phyloP scores from a whole-genome alignment of 164 flowering plant species.

The Chimonanthus salicifolius region DNA sequence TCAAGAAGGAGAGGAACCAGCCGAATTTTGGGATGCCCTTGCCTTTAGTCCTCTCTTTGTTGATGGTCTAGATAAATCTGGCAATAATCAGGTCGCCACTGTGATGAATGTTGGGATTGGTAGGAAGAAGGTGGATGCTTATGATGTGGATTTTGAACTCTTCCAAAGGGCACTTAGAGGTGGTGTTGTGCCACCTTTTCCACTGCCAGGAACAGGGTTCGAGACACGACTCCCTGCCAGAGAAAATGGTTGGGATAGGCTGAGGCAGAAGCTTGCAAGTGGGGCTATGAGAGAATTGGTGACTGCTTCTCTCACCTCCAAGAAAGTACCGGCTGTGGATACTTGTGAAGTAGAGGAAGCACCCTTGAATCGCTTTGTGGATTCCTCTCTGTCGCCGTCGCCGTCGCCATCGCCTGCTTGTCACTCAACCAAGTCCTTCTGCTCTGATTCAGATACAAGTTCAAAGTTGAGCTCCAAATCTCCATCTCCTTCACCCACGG shows the following conservation, averaged over 20 bases:
- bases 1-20: conserved; percentile 57
- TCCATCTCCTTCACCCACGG: conserved; percentile 64
- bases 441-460: conserved; percentile 31
- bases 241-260: conserved; percentile 57
- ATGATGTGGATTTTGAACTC: conserved; percentile 63
- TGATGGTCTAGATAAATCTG: conserved; percentile 17
- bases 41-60: conserved; percentile 15
- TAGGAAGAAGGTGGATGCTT: conserved; percentile 39
- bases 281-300: conserved; percentile 21
- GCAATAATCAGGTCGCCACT: conserved; percentile 4
- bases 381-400: neutral
- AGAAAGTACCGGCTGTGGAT: neutral
- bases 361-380: neutral
- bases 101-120: conserved; percentile 19
- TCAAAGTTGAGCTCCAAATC: conserved; percentile 43
- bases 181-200: conserved; percentile 66
- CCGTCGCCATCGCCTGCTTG: conserved; percentile 11
- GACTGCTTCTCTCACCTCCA: neutral
- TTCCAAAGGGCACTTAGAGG: conserved; percentile 57
- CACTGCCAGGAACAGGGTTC: conserved; percentile 33
- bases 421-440: conserved; percentile 46
- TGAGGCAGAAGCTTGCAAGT: conserved; percentile 42
- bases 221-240: conserved; percentile 62
- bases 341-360: neutral
- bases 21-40: conserved; percentile 63